Percentiles rank a stretch among this genome's conserved stretches.
Conservation (phyloP, 2,329 filamentous ascomycete genomes). For the Trichoderma sp. region DNA sequence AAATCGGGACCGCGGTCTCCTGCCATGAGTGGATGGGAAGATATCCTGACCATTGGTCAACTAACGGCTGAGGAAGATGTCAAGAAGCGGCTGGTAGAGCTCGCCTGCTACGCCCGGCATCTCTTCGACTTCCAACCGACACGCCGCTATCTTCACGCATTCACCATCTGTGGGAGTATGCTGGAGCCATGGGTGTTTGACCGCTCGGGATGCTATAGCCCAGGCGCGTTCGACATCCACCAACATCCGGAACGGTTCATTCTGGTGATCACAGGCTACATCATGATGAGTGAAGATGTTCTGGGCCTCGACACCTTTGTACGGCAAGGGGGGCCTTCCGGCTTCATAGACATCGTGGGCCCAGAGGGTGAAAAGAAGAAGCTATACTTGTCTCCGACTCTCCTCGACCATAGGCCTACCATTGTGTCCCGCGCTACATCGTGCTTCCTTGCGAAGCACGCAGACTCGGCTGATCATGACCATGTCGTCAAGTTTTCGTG, state of each 20-base stretch:
- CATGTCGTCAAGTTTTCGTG: not conserved
- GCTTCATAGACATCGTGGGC: not conserved
- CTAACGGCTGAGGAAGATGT: not conserved
- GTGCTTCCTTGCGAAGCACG: not conserved
- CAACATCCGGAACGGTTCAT: constrained; percentile 1
- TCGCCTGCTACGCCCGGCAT: not conserved
- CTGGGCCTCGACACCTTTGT: constrained; percentile 26
- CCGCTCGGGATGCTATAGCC: constrained; percentile 24
- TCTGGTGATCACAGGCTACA: constrained; percentile 14
- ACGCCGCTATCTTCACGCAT: not conserved
- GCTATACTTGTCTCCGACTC: not conserved
- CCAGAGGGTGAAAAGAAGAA: not conserved
- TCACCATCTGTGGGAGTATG: constrained; percentile 4
- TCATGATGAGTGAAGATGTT: constrained; percentile 25
- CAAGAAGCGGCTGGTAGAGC: not conserved
- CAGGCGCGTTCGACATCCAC: constrained; percentile 19
- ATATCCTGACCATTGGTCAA: not conserved
- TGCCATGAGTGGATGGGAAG: not conserved
- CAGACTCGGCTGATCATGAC: not conserved
- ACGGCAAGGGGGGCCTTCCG: not conserved
- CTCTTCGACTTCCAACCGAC: not conserved
- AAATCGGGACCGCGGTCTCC: not conserved
- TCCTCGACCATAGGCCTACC: not conserved
- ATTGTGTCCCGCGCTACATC: not conserved
- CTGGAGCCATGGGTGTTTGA: constrained; percentile 24